phyloP scores from a whole-genome alignment of 331 rosid genomes.

The Arachis monticola region DNA sequence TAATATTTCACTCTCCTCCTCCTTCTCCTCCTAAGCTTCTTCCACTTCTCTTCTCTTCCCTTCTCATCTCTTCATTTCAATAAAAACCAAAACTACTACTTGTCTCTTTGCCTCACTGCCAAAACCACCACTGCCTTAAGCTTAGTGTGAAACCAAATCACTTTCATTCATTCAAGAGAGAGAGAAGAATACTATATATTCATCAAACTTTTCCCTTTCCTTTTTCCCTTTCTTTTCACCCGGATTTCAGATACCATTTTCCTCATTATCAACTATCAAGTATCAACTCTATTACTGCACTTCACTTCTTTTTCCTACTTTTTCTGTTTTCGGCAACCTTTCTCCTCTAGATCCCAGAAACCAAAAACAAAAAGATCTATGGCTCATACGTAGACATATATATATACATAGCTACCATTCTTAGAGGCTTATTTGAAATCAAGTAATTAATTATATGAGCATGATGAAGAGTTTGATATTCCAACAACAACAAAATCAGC shows the following conservation, averaged over 20 bases:
- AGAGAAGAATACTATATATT: slow-evolving; percentile 19
- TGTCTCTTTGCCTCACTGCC: slow-evolving; percentile 86
- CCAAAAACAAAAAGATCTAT: slow-evolving; percentile 53
- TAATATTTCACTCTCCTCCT: slow-evolving; percentile 3
- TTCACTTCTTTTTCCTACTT: slow-evolving; percentile 9
- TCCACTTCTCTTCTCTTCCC: slow-evolving; percentile 48
- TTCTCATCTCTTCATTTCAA: slow-evolving; percentile 46
- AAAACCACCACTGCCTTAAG: slow-evolving; percentile 36
- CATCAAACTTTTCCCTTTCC: neutral
- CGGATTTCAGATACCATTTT: slow-evolving; percentile 20
- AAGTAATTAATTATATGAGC: too few species aligned
- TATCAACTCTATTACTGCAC: slow-evolving; percentile 18
- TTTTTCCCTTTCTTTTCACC: slow-evolving; percentile 7
- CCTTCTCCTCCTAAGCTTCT: slow-evolving; percentile 50
- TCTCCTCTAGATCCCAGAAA: slow-evolving; percentile 43
- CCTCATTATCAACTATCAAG: neutral
- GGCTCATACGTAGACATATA: slow-evolving; percentile 31
- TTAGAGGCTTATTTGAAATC: too few species aligned
- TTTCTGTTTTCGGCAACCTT: slow-evolving; percentile 37
- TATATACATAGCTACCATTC: too few species aligned
- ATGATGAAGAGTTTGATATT: slow-evolving; percentile 63
- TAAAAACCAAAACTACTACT: slow-evolving; percentile 42
- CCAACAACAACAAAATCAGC: slow-evolving; percentile 44
- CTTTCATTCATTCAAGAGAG: slow-evolving; percentile 8
- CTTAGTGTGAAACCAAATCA: too few species aligned